Conservation (phyloP, 192 early-diverging fungal species). For the Neocallimastix lanati region DNA sequence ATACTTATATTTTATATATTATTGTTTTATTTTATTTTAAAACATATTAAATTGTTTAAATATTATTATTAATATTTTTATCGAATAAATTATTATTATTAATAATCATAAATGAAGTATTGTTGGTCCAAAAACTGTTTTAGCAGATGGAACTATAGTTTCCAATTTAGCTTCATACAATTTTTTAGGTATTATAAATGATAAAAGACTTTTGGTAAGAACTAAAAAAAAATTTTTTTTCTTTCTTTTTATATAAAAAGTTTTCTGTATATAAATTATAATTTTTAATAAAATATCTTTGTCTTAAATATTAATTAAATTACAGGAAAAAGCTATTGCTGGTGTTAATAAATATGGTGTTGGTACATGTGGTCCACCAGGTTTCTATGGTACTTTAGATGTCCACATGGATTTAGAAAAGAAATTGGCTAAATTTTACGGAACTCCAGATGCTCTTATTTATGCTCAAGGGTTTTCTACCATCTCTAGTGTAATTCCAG, state of each 20-base stretch:
- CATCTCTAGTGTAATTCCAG: conserved; percentile 77
- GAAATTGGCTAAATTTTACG: conserved; percentile 65
- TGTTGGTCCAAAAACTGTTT: conserved; percentile 39
- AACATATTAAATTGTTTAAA: too few species aligned
- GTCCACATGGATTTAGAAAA: conserved; percentile 88
- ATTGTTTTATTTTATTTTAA: too few species aligned
- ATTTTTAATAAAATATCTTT: neutral
- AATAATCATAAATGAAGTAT: neutral
- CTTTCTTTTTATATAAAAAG: conserved; percentile 15
- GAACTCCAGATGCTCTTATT: conserved; percentile 68
- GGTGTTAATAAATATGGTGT: conserved; percentile 86
- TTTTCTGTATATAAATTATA: too few species aligned
- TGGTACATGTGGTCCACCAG: conserved; percentile 85
- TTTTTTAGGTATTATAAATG: conserved; percentile 64
- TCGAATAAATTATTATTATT: too few species aligned
- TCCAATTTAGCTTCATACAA: conserved; percentile 76
- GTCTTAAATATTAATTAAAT: neutral
- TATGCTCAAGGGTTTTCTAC: conserved; percentile 92
- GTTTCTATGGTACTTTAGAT: conserved; percentile 87
- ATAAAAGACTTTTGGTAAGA: conserved; percentile 36
- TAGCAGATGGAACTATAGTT: conserved; percentile 33
- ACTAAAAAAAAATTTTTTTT: neutral
- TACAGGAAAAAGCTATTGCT: conserved; percentile 53
- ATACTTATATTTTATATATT: neutral
- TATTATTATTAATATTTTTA: too few species aligned